phyloP scores from a whole-genome alignment of 2,329 filamentous ascomycete genomes.

The Beauveria brongniartii region DNA sequence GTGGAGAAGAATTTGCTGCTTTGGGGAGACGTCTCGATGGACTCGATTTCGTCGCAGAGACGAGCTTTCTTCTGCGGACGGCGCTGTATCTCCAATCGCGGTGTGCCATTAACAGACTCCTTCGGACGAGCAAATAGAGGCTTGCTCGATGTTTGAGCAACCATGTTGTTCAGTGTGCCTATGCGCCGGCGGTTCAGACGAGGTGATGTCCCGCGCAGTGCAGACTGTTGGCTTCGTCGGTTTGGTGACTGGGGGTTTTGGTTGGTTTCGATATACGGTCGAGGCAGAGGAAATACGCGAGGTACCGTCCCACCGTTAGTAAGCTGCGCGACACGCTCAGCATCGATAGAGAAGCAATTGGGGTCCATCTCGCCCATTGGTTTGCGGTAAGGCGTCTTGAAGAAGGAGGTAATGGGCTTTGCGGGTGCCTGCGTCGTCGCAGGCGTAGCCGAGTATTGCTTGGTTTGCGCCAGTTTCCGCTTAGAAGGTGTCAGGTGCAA shows the following conservation, averaged over 20 bases:
- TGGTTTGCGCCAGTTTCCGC: constrained; percentile 31
- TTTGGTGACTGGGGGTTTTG: constrained; percentile 15
- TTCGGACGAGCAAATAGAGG: constrained; percentile 15
- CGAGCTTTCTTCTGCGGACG: constrained; percentile 49
- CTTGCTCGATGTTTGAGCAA: constrained; percentile 22
- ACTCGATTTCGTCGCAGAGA: constrained; percentile 37
- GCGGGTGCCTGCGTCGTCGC: constrained; percentile 20
- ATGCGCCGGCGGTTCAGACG: constrained; percentile 41
- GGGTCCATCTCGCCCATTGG: constrained; percentile 56
- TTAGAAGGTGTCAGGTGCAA: constrained; percentile 34
- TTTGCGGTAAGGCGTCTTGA: constrained; percentile 41
- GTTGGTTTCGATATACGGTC: constrained; percentile 43
- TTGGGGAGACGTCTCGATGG: constrained; percentile 27
- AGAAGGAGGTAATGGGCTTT: constrained; percentile 49
- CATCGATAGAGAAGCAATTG: constrained; percentile 50
- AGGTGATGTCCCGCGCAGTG: constrained; percentile 25
- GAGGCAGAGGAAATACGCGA: constrained; percentile 50
- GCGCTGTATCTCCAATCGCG: constrained; percentile 22
- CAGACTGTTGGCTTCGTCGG: constrained; percentile 13
- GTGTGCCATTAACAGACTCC: constrained; percentile 13
- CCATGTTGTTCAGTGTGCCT: constrained; percentile 41
- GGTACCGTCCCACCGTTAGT: constrained; percentile 43
- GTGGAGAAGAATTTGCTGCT: constrained; percentile 48
- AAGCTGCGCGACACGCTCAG: constrained; percentile 37
- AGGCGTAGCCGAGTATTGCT: constrained; percentile 13